Percentiles rank a stretch among this genome's conserved stretches.
phyloP scores from a whole-genome alignment of 192 early-diverging fungal species.

The Phlyctochytrium bullatum region DNA sequence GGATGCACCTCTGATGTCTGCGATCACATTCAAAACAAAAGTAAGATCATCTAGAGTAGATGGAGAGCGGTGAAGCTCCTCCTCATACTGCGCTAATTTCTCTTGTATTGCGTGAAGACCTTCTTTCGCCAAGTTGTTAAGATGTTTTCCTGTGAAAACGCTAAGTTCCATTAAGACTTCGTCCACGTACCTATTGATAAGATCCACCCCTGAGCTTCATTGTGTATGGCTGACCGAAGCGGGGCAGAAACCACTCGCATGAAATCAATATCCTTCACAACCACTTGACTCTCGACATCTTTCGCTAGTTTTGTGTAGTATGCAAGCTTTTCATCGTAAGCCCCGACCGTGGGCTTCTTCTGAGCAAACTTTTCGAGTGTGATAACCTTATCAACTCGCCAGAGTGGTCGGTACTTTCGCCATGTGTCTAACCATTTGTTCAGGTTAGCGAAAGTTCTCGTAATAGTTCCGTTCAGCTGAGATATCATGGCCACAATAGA shows the following conservation, averaged over 20 bases:
- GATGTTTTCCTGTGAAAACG: conserved; percentile 43
- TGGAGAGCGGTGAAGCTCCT: conserved; percentile 46
- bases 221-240: conserved; percentile 50
- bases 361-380: conserved; percentile 67
- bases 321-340: conserved; percentile 57
- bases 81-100: conserved; percentile 44
- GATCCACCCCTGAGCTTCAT: conserved; percentile 57
- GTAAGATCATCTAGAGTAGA: conserved; percentile 58
- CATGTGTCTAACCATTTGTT: conserved; percentile 54
- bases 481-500: conserved; percentile 44
- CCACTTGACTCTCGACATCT: conserved; percentile 53
- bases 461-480: conserved; percentile 45
- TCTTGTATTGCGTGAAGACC: conserved; percentile 35
- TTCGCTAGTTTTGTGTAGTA: conserved; percentile 60
- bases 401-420: conserved; percentile 60
- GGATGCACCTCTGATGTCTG: conserved; percentile 50
- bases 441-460: conserved; percentile 48
- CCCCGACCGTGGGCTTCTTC: conserved; percentile 56
- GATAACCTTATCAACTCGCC: conserved; percentile 66
- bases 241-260: conserved; percentile 50
- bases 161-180: neutral
- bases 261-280: conserved; percentile 55
- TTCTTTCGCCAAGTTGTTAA: conserved; percentile 49
- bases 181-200: conserved; percentile 43
- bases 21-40: conserved; percentile 58